Evolutionary conservation across 768 basidiomycete species (phyloP).

Genomic region (Dendrothele bispora): DNA sequence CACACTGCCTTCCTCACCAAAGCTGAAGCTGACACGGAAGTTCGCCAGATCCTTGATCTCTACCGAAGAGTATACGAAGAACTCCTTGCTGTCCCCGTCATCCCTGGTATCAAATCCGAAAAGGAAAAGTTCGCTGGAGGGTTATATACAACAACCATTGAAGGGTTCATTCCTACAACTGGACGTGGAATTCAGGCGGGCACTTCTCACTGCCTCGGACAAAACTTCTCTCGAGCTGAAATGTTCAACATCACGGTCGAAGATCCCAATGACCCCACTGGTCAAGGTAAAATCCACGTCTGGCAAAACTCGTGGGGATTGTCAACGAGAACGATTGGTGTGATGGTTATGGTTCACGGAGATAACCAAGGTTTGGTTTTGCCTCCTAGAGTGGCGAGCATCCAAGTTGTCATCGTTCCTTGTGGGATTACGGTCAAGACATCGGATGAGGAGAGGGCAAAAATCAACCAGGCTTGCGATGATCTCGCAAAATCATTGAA

Average conservation of each 20-base stretch:
- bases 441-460: slow-evolving; percentile 60
- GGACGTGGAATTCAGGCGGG: slow-evolving; percentile 97
- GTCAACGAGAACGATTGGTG: slow-evolving; percentile 93
- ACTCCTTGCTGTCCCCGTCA: slow-evolving; percentile 94
- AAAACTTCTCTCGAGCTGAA: slow-evolving; percentile 93
- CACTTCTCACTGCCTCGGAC: slow-evolving; percentile 97
- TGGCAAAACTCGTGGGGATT: slow-evolving; percentile 99
- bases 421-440: slow-evolving; percentile 92
- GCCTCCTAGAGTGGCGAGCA: slow-evolving; percentile 92
- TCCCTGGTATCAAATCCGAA: slow-evolving; percentile 95
- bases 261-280: slow-evolving; percentile 77
- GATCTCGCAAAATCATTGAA: slow-evolving; percentile 73
- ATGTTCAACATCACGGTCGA: slow-evolving; percentile 99
- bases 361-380: slow-evolving; percentile 97
- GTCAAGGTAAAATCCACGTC: slow-evolving; percentile 72
- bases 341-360: slow-evolving; percentile 99
- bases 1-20: slow-evolving; percentile 94
- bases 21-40: slow-evolving; percentile 87
- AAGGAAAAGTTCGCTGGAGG: slow-evolving; percentile 99
- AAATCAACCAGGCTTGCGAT: slow-evolving; percentile 77
- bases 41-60: slow-evolving; percentile 90
- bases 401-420: slow-evolving; percentile 91
- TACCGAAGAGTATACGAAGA: slow-evolving; percentile 97
- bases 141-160: slow-evolving; percentile 96
- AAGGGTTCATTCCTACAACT: slow-evolving; percentile 96